A percentile compares a stretch with the other conserved stretches of the same genome.
Conservation (phyloP, 805 yeast genomes). For the Yamadazyma paraphyllophila region DNA sequence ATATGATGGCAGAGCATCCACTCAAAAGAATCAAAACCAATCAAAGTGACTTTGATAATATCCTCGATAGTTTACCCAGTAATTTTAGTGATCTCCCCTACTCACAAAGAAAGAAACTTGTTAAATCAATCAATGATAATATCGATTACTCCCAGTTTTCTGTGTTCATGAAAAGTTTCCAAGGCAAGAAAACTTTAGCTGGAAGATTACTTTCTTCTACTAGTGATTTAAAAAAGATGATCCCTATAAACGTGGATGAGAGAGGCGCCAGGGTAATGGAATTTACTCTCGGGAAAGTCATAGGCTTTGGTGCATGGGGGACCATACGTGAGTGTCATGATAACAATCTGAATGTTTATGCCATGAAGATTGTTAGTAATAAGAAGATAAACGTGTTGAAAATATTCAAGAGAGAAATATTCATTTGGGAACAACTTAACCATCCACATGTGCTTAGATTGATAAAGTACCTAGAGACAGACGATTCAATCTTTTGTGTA, state of each 20-base stretch:
- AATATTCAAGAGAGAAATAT: slow-evolving; percentile 67
- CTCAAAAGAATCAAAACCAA: slow-evolving; percentile 9
- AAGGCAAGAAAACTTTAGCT: slow-evolving; percentile 38
- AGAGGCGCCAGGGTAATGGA: slow-evolving; percentile 67
- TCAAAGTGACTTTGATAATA: slow-evolving; percentile 31
- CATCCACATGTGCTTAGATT: slow-evolving; percentile 68
- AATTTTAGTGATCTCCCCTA: slow-evolving; percentile 58
- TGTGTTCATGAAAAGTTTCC: slow-evolving; percentile 35
- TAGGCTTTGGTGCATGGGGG: slow-evolving; percentile 93
- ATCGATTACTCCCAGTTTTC: slow-evolving; percentile 46
- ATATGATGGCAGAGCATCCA: slow-evolving; percentile 5
- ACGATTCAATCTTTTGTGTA: slow-evolving; percentile 65
- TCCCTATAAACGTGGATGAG: slow-evolving; percentile 51
- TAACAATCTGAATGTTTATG: slow-evolving; percentile 36
- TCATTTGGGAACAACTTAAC: slow-evolving; percentile 68
- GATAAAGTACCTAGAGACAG: slow-evolving; percentile 58
- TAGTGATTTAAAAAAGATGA: slow-evolving; percentile 30
- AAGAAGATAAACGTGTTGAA: slow-evolving; percentile 39
- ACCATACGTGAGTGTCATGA: slow-evolving; percentile 65
- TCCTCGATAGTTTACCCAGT: slow-evolving; percentile 47
- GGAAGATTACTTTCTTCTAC: slow-evolving; percentile 41
- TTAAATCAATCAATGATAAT: slow-evolving; percentile 34
- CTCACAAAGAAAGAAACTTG: slow-evolving; percentile 54
- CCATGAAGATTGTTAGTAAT: slow-evolving; percentile 56
- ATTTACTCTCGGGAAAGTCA: slow-evolving; percentile 64